Evolutionary conservation across 441 rosid genomes (phyloP), one percentile per base, ranked within the genome.

Genomic region (Pelargonium citronellum): DNA sequence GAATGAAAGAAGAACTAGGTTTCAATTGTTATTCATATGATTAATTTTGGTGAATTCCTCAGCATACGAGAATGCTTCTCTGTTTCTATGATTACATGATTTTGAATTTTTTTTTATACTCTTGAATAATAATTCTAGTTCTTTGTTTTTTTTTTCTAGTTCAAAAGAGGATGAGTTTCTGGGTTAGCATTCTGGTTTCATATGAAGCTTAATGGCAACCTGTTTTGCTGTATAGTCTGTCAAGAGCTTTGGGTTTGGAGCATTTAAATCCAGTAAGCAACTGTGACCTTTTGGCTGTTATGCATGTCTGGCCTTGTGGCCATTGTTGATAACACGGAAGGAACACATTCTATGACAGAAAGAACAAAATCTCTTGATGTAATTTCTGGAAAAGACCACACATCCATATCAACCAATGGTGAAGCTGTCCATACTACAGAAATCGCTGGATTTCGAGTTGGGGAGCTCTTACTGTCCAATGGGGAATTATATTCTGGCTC

Each of bases 301-400:
- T 94, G 96, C 96, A 95, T 94, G 99, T 88, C 98, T 89, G 83
- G 82, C 75, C 84, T 80, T 49, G 86, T 77, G 90, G 87, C 86
- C 79, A 77, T 65, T 71, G 76, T 66, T 75, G 87, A 77, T 74
- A 70, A 68, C 66, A 74, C 77, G 63, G 88, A 81, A 80, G 80
- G 87, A 77, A 75, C 75, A 70, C 83, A 75, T 71, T 72, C 84
- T 79, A 71, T 17, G 69, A 77, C 88, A 22, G 96, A 91, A 77
- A 86, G 99, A 83, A 89, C 96, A 61, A 79, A 78, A 80, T 92
- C 98, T 74, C 91, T 88, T 55, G 88, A 85, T 78, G 74, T 76
- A 46, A 75, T 82, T 39, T 47, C 82, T 71, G 86, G 81, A 39
- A 83, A 73, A 77, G 89, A 87, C 43, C 70, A 67, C 17, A 1